phyloP scores from a whole-genome alignment of 163 green algal genomes.

The Chlorella variabilis region DNA sequence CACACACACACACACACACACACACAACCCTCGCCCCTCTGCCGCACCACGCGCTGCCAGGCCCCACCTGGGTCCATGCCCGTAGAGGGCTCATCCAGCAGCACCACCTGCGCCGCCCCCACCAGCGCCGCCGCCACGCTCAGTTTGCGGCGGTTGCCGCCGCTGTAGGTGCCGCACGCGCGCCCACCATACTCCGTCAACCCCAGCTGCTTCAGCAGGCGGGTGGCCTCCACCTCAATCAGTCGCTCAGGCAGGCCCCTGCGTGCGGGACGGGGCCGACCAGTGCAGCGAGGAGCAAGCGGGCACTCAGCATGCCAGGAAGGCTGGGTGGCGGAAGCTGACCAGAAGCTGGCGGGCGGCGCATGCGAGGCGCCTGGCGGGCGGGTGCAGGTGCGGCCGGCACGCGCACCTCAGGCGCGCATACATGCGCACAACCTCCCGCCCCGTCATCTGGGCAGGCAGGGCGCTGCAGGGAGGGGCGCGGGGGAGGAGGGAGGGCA shows the following conservation, averaged over 20 bases:
- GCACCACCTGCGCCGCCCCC: constrained; percentile 66
- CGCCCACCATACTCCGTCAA: constrained; percentile 52
- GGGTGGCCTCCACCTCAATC: constrained; percentile 44
- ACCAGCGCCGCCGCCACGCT: constrained; percentile 70
- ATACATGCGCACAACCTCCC: constrained; percentile 74
- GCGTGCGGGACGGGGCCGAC: neutral
- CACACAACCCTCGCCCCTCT: too few species aligned
- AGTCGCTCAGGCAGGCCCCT: constrained; percentile 55
- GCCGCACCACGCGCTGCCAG: neutral
- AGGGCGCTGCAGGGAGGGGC: constrained; percentile 62
- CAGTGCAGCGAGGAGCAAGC: too few species aligned
- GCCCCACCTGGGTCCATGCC: constrained; percentile 81
- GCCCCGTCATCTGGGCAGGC: constrained; percentile 73
- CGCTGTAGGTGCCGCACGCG: constrained; percentile 67
- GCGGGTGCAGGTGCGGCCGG: too few species aligned
- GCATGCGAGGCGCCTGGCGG: too few species aligned
- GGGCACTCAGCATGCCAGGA: neutral
- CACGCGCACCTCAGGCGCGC: constrained; percentile 54
- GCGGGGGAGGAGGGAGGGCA: neutral
- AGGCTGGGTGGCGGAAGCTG: neutral
- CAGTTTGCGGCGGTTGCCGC: constrained; percentile 85
- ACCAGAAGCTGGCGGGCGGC: neutral
- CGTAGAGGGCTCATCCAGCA: constrained; percentile 79
- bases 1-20: too few species aligned
- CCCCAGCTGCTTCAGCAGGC: constrained; percentile 59